Evolutionary conservation across 257 asterid species (phyloP).

Genomic region (Jacaranda mimosifolia): DNA sequence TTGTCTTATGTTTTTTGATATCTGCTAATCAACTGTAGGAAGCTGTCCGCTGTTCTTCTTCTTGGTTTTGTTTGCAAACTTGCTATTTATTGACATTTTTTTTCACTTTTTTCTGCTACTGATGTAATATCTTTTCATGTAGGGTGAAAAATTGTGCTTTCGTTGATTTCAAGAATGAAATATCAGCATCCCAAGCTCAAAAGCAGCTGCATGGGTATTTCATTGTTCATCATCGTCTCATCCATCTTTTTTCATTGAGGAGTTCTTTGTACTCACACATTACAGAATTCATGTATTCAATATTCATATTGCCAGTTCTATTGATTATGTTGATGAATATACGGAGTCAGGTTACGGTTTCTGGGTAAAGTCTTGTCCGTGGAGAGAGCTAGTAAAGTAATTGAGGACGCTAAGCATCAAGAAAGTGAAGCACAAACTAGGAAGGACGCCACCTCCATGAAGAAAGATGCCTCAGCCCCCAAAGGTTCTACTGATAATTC

Average conservation of each 20-base stretch:
- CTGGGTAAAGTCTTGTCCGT: slow-evolving; percentile 82
- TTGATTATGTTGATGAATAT: slow-evolving; percentile 26
- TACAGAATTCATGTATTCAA: background rate
- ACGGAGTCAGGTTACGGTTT: slow-evolving; percentile 69
- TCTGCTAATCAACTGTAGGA: background rate
- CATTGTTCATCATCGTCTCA: background rate
- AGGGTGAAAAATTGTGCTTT: slow-evolving; percentile 88
- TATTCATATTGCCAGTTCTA: background rate
- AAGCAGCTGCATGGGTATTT: slow-evolving; percentile 80
- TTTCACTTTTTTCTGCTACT: background rate
- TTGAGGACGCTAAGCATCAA: slow-evolving; percentile 44
- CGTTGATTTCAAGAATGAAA: slow-evolving; percentile 74
- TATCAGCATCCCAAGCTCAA: slow-evolving; percentile 79
- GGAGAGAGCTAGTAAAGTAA: slow-evolving; percentile 65
- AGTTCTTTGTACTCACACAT: background rate
- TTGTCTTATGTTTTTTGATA: background rate
- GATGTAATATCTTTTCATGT: slow-evolving; percentile 1
- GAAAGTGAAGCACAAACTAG: slow-evolving; percentile 45
- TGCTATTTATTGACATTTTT: background rate
- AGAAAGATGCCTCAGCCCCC: slow-evolving; percentile 42
- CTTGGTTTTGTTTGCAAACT: background rate
- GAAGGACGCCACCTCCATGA: slow-evolving; percentile 36
- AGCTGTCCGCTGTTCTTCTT: slow-evolving; percentile 9
- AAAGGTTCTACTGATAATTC: slow-evolving; percentile 44
- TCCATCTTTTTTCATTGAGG: background rate